phyloP scores from a whole-genome alignment of 75 land plant species.

The Adiantum capillusveneris region DNA sequence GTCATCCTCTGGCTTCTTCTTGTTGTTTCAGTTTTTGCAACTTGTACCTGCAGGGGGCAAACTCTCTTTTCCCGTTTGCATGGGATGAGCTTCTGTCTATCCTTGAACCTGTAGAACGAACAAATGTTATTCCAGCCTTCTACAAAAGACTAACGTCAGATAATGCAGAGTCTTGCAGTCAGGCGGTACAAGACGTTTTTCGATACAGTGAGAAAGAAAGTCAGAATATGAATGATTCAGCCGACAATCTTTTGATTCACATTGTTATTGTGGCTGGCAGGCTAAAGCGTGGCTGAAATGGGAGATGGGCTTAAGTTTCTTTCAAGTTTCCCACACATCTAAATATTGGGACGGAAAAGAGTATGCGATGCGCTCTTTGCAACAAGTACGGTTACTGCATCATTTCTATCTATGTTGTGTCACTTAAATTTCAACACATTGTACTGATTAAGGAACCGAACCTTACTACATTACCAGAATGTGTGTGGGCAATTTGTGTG shows the following conservation, averaged over 20 bases:
- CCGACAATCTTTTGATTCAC: too few relatives aligned
- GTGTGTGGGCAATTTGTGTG: too few relatives aligned
- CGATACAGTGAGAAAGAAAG: background rate
- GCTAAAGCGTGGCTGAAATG: constrained; percentile 34
- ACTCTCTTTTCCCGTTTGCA: constrained; percentile 22
- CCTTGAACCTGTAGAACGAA: constrained; percentile 19
- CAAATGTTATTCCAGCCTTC: constrained; percentile 15
- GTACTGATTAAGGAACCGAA: too few relatives aligned
- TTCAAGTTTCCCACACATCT: constrained; percentile 7
- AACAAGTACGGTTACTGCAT: background rate
- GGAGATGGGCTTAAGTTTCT: constrained; percentile 39
- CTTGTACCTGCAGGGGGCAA: constrained; percentile 20
- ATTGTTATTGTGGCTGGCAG: constrained; percentile 5
- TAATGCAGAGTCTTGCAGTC: constrained; percentile 9
- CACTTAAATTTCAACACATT: too few relatives aligned
- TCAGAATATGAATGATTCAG: background rate
- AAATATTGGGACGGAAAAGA: constrained; percentile 27
- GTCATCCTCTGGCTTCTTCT: too few relatives aligned
- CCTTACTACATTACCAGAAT: too few relatives aligned
- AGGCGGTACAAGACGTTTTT: constrained; percentile 18
- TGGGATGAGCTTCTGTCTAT: constrained; percentile 28
- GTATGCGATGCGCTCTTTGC: constrained; percentile 9
- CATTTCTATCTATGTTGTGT: too few relatives aligned
- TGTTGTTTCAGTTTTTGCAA: background rate
- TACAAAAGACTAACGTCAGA: constrained; percentile 22